Percentiles rank a stretch among this genome's conserved stretches.
Conservation (phyloP, 129 eudicot genomes). For the Calendula officinalis region DNA sequence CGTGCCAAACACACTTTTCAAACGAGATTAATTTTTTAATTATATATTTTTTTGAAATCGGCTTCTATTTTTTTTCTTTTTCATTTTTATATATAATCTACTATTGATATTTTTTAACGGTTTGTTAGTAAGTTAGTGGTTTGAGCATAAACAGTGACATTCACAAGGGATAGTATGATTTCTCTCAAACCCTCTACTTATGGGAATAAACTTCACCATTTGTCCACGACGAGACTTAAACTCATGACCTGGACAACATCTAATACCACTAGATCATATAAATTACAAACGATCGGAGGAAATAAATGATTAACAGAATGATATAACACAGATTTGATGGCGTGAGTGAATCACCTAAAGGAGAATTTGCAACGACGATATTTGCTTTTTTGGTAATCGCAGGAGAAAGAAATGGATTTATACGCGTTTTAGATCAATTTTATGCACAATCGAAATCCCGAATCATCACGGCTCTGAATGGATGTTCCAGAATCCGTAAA, state of each 20-base stretch:
- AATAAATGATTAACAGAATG: not conserved
- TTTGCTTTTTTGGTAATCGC: not conserved
- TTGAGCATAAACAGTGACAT: no score
- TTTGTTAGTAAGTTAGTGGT: conserved; percentile 5
- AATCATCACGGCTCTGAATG: conserved; percentile 13
- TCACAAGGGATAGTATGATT: no score
- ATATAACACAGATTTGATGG: not conserved
- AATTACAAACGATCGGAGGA: conserved; percentile 5
- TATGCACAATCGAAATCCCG: not conserved
- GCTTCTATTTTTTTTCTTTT: no score
- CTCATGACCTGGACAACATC: no score
- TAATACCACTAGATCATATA: not conserved
- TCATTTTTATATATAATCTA: not conserved
- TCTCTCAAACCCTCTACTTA: no score
- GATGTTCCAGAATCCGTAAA: conserved; percentile 13
- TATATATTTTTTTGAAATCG: no score
- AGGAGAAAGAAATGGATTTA: conserved; percentile 3
- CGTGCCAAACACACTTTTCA: no score
- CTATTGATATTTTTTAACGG: not conserved
- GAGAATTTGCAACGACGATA: conserved; percentile 14
- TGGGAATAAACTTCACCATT: no score
- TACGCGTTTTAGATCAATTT: not conserved
- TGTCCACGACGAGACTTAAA: no score
- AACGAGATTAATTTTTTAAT: no score
- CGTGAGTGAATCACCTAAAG: conserved; percentile 16